Evolutionary conservation across 2,329 filamentous ascomycete species (phyloP).

Genomic region (Orbilia ellipsospora): DNA sequence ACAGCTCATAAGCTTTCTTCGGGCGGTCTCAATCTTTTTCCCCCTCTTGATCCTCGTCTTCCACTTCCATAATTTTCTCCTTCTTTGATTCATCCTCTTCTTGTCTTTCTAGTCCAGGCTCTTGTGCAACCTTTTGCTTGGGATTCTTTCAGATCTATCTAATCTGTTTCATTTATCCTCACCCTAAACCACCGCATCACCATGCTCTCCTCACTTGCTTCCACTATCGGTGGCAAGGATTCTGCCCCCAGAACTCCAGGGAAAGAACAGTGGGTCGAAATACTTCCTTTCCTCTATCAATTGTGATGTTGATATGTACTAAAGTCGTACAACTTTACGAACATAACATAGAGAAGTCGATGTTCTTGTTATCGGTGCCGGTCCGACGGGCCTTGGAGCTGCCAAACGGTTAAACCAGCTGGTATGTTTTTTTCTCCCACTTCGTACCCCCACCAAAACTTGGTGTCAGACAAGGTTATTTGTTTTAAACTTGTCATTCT

Average conservation of each 20-base stretch:
- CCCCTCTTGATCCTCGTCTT: neutral
- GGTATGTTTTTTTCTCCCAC: slow-evolving; percentile 68
- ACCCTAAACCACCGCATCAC: neutral
- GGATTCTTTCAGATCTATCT: neutral
- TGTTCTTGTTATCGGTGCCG: slow-evolving; percentile 96
- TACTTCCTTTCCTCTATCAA: neutral
- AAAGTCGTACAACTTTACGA: slow-evolving; percentile 8
- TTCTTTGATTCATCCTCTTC: neutral
- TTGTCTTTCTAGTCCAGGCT: neutral
- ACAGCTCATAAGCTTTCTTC: slow-evolving; percentile 12
- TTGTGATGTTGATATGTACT: neutral
- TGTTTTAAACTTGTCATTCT: neutral
- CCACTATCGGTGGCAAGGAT: slow-evolving; percentile 37
- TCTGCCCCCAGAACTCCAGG: slow-evolving; percentile 10
- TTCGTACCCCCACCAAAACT: neutral
- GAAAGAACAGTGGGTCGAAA: slow-evolving; percentile 32
- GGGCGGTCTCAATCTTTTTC: slow-evolving; percentile 1
- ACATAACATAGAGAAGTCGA: slow-evolving; percentile 78
- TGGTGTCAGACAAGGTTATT: too few species aligned
- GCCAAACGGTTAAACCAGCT: slow-evolving; percentile 98
- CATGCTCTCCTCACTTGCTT: slow-evolving; percentile 35
- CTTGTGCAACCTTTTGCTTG: neutral
- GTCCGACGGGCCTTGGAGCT: slow-evolving; percentile 95
- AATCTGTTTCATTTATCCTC: neutral
- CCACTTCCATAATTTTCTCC: neutral